Base-by-base conservation (phyloP, 352 stramenopile species). In the Phytophthora melonis region DNA sequence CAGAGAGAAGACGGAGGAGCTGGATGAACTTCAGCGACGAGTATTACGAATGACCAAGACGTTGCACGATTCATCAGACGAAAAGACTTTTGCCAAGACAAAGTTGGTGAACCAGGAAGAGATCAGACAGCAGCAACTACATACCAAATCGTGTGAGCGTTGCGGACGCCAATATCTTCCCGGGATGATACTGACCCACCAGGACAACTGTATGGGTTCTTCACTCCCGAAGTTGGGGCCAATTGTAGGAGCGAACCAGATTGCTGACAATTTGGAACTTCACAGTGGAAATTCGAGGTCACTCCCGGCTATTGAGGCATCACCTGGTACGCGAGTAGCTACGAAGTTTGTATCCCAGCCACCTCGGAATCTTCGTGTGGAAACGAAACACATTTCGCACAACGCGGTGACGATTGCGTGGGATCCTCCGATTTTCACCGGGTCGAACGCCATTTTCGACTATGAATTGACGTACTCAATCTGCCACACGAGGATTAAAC, bases 371-470 rank as follows among this genome's bases (percentile, higher is more conserved):
- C 56, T 94, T 32, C 81, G 79, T 13, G 68, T 90, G 0, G 74
- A 66, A 16, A 53, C 59, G 1, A 77, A 77, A 13, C 64, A 63
- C 8, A 66, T 84, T 45, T 68, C 66, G 0, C 86, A 93, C 62
- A 88, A 81, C 27, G 49, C 74, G 0, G 58, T 94, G 30, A 62
- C 77, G 1, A 63, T 93, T 43, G 27, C 71, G 57, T 94, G 86
- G 86, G 83, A 94, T 27, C 72, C 74, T 14, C 87, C 87, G 0
- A 93, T 93, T 59, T 93, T 94, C 66, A 94, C 86, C 1, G 86
- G 84, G 3, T 91, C 86, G 2, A 79, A 79, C 23, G 72, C 70
- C 9, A 89, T 94, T 69, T 74, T 90, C 41, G 87, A 94, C 61
- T 93, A 90, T 59, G 84, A 92, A 57, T 49, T 94, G 4, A 74